Evolutionary conservation across 768 basidiomycete genomes (phyloP), one percentile per base, ranked within the genome.

Genomic region (Mycena galopus): DNA sequence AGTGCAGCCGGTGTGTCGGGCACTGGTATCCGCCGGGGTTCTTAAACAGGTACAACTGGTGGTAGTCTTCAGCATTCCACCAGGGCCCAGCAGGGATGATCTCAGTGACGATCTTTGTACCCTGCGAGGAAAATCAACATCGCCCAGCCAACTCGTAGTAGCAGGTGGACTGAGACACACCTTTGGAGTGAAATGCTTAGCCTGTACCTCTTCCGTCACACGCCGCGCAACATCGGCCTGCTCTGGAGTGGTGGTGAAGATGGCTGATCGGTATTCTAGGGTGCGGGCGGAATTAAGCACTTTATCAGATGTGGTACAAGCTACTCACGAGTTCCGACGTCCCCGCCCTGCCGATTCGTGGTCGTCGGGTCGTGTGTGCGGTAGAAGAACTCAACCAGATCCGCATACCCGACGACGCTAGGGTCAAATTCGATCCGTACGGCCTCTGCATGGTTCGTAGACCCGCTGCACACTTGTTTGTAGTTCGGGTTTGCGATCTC

Each of bases 331-430:
- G 88, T 88, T 30, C 93, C 93, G 2, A 74, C 76, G 75, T 93
- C 92, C 2, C 76, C 83, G 8, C 93, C 92, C 78, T 93, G 92
- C 25, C 84, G 79, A 80, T 94, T 88, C 67, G 84, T 77, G 0
- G 91, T 90, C 30, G 92, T 93, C 0, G 93, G 91, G 72, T 94
- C 93, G 74, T 94, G 93, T 7, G 91, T 91, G 64, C 94, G 86
- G 78, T 92, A 94, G 80, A 94, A 93, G 84, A 93, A 93, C 80
- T 94, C 92, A 21, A 93, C 91, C 29, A 94, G 88, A 77, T 94
- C 92, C 16, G 84, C 92, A 73, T 94, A 95, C n/a, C 84, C 86
- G 37, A 94, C 88, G 60, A 88, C 79, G 7, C 80, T 80, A 0
- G 90, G 89, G 77, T 93, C 92, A 67, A 91, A 94, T 78, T 90